Percentiles rank a stretch among this genome's conserved stretches.
Evolutionary conservation across 768 basidiomycete species (phyloP).

Genomic region (Tylopilus subfusipes): DNA sequence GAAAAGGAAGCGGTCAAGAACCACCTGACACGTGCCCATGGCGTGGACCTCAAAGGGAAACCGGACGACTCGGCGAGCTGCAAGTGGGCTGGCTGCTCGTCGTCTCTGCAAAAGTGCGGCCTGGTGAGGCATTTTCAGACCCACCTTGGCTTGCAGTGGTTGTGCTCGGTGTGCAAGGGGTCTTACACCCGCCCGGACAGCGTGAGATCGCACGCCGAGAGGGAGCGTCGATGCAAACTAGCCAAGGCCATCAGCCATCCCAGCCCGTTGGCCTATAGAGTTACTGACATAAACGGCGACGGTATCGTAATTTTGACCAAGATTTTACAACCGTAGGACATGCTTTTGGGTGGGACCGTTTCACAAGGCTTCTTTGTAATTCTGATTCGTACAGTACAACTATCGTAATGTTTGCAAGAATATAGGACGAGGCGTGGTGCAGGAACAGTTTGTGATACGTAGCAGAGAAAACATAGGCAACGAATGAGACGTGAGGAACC

Average conservation of each 20-base stretch:
- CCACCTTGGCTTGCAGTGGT: slow-evolving; percentile 17
- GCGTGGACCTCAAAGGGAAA: slow-evolving; percentile 1
- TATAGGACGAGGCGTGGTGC: neutral
- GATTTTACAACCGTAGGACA: slow-evolving; percentile 4
- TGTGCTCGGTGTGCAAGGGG: slow-evolving; percentile 16
- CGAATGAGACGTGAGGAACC: neutral
- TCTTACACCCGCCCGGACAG: slow-evolving; percentile 17
- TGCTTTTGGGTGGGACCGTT: neutral
- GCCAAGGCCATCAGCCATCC: slow-evolving; percentile 11
- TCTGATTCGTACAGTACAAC: slow-evolving; percentile 16
- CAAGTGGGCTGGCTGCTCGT: slow-evolving; percentile 14
- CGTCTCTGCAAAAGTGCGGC: neutral
- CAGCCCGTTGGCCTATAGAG: slow-evolving; percentile 14
- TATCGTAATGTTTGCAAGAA: slow-evolving; percentile 13
- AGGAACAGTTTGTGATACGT: slow-evolving; percentile 2
- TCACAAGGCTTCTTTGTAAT: slow-evolving; percentile 1
- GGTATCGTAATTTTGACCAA: slow-evolving; percentile 19
- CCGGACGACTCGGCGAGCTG: neutral
- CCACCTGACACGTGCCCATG: slow-evolving; percentile 13
- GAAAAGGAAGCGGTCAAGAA: slow-evolving; percentile 10
- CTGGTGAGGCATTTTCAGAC: slow-evolving; percentile 17
- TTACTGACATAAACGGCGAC: neutral
- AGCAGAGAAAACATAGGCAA: slow-evolving; percentile 3
- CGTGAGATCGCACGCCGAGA: slow-evolving; percentile 7
- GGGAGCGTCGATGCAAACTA: neutral